Evolutionary conservation across 2,329 filamentous ascomycete genomes (phyloP).

Genomic region (Penicillium sp.): DNA sequence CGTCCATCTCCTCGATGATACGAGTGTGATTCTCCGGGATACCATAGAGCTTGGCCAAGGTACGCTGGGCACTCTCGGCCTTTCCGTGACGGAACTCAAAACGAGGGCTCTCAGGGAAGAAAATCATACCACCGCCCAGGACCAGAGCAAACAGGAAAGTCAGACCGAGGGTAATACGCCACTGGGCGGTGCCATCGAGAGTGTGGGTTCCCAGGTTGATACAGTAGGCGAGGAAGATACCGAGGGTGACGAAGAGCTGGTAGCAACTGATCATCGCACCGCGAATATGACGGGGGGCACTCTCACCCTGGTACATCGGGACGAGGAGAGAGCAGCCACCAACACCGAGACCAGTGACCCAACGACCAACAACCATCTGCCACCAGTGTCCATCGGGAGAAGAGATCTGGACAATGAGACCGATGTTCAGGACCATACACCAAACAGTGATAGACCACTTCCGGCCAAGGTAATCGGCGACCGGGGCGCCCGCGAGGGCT

Average conservation of each 20-base stretch:
- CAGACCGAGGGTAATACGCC: slow-evolving; percentile 59
- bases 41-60: slow-evolving; percentile 60
- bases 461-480: slow-evolving; percentile 48
- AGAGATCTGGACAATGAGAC: slow-evolving; percentile 50
- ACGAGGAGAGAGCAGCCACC: slow-evolving; percentile 50
- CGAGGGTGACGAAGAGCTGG: slow-evolving; percentile 54
- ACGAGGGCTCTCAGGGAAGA: slow-evolving; percentile 62
- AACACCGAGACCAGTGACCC: slow-evolving; percentile 50
- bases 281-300: slow-evolving; percentile 50
- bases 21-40: slow-evolving; percentile 58
- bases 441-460: slow-evolving; percentile 49
- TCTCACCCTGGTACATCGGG: slow-evolving; percentile 54
- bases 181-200: slow-evolving; percentile 48
- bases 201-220: slow-evolving; percentile 51
- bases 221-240: slow-evolving; percentile 51
- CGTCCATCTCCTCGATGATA: slow-evolving; percentile 57
- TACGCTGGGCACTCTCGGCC: slow-evolving; percentile 55
- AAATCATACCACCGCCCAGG: slow-evolving; percentile 59
- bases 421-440: slow-evolving; percentile 46
- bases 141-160: slow-evolving; percentile 62
- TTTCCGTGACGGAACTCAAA: slow-evolving; percentile 62
- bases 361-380: slow-evolving; percentile 49
- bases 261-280: slow-evolving; percentile 53
- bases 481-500: slow-evolving; percentile 44
- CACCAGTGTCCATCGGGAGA: slow-evolving; percentile 43